Base-by-base conservation (phyloP, 345 rosid species). In the Syzygium grande region DNA sequence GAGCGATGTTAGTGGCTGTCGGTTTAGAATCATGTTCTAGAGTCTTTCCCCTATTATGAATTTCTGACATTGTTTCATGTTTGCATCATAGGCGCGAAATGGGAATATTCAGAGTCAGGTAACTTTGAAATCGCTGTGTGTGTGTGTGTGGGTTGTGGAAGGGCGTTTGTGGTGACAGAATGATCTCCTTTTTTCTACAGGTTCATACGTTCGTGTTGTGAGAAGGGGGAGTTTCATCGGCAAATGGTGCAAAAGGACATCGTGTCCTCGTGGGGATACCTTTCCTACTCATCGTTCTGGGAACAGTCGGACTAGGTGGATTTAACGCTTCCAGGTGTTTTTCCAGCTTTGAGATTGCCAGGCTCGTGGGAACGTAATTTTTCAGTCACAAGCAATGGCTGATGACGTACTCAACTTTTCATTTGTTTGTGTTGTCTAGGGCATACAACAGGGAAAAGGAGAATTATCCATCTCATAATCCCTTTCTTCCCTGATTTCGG, bases 221-320 rank as follows among this genome's bases (percentile, higher is more conserved):
- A 95, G 94, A 93, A 92, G 87, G 10, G 10, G 99, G 98, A 84
- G 96, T 94, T 54, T 94, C 96, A 11, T 90, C 88, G 86, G 89
- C 89, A 80, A 87, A 83, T 56, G 93, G 94, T 9, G 96, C 95
- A 89, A 91, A 92, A 91, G 95, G 93, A 84, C 93, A 94, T 86
- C 94, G 63, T 22, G 90, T 92, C 58, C 88, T 95, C 89, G 90
- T 95, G 85, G 86, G 92, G 86, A 87, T 95, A 59, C 98, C 97
- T 30, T 94, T 96, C 89, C 88, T 93, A 54, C 78, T 94, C 43
- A 94, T 95, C 84, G 92, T 94, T 59, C 86, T 93, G 79, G 96
- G 96, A 84, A 95, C 99, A 19, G 87, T 95, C 77, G 96, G 96
- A 56, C 93, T 95, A 2, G 99, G 98, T 73, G 95, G 95, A 63